phyloP scores from a whole-genome alignment of 2,329 filamentous ascomycete genomes.

The Colletotrichum australisinense region DNA sequence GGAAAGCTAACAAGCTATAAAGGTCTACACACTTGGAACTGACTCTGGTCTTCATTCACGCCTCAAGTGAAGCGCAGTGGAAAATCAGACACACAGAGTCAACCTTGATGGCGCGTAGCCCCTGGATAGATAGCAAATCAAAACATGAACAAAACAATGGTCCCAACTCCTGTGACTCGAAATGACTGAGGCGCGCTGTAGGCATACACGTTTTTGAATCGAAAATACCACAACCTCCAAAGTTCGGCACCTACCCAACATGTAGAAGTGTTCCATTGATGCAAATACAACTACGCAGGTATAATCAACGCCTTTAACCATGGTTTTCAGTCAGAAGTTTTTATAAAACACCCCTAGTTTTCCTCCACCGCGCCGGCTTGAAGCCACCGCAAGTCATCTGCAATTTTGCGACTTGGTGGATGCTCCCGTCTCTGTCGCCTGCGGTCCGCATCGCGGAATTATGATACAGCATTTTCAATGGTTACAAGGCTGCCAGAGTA shows the following conservation, averaged over 20 bases:
- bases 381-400: background rate
- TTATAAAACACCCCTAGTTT: background rate
- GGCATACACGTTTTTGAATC: background rate
- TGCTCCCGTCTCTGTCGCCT: slow-evolving; percentile 13
- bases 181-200: no score
- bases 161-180: background rate
- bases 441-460: slow-evolving; percentile 18
- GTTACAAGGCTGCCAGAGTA: slow-evolving; percentile 30
- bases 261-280: background rate
- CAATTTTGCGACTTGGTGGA: background rate
- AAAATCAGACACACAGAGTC: no score
- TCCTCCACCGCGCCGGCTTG: background rate
- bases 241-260: background rate
- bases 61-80: background rate
- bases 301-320: background rate
- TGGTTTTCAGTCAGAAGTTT: background rate
- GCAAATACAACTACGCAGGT: background rate
- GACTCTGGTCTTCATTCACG: no score
- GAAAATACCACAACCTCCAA: background rate
- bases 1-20: slow-evolving; percentile 13
- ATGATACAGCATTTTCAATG: slow-evolving; percentile 30
- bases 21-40: background rate
- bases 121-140: slow-evolving; percentile 4
- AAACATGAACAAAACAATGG: background rate
- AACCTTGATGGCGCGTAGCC: no score